Base-by-base conservation (phyloP, 2,329 filamentous ascomycete genomes). In the Colletotrichum cereale region DNA sequence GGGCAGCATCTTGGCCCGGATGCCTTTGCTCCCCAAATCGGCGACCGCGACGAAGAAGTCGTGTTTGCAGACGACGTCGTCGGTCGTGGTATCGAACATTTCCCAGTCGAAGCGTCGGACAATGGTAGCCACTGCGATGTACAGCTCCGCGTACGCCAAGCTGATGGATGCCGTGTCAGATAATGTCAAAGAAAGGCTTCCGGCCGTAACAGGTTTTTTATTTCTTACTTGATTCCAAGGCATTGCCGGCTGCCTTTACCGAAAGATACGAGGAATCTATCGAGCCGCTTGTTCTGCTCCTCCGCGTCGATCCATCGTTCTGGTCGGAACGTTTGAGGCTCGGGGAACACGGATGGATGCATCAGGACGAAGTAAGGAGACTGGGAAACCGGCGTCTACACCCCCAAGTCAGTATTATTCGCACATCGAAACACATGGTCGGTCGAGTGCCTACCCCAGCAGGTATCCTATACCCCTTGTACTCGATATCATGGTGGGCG, bases 251-350 rank as follows among this genome's bases (percentile, higher is more conserved):
- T 75, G 11, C 75, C 75, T 65, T 73, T 71, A 16, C 60, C 73
- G 56, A 76, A 76, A 26, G 53, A 66, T 11, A 65, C 70, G 18
- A 76, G 62, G 48, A 64, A 73, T 24, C 55, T 73, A 10, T 72
- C 73, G 0, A 76, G 61, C 12, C 61, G 53, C 3, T 67, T 31
- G 12, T 67, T 73, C 11, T 48, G 21, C n/a, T 73, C 40, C 18
- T 65, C 68, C 12, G 75, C 75, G 44, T 76, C 69, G 24, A 75
- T 71, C 78, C 78, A 79, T 18, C 78, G 74, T 21, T 77, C 74
- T 36, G 78, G 78, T 8, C 71, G 60, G 63, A 79, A 79, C 5
- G 16, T 56, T 10, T 73, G 50, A 16, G 76, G 76, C 34, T 79
- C 71, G 10, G 77, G 77, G 48, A 76, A 79, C 42, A 78, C 44